Evolutionary conservation across 2,329 filamentous ascomycete genomes (phyloP).

Genomic region (Fusarium pilosicola): DNA sequence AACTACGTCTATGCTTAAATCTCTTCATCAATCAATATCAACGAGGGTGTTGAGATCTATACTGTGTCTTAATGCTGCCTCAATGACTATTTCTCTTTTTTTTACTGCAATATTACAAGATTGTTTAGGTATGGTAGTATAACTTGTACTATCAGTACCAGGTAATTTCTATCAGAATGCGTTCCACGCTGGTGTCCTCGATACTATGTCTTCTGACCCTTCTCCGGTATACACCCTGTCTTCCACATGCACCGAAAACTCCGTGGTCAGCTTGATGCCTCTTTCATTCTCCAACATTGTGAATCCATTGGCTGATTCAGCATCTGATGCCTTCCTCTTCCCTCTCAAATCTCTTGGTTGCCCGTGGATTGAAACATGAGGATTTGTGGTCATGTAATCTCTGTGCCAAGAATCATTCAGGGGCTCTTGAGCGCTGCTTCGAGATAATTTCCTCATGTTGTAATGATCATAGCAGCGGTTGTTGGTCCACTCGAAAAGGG

Average conservation of each 20-base stretch:
- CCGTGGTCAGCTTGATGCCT: constrained; percentile 34
- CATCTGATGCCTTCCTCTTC: constrained; percentile 12
- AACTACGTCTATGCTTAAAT: not conserved
- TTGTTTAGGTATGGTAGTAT: not conserved
- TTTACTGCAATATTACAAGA: not conserved
- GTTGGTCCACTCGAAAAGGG: constrained; percentile 45
- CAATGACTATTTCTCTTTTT: not conserved
- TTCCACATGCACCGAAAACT: constrained; percentile 36
- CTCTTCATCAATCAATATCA: not conserved
- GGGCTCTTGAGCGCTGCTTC: constrained; percentile 20
- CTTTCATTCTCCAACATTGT: constrained; percentile 27
- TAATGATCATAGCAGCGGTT: constrained; percentile 19
- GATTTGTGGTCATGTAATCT: constrained; percentile 18
- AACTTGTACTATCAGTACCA: not conserved
- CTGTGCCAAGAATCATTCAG: constrained; percentile 24
- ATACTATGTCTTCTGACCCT: constrained; percentile 20
- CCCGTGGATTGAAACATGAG: constrained; percentile 12
- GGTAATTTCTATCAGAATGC: constrained; percentile 14
- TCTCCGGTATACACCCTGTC: constrained; percentile 23
- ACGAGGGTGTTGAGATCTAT: not conserved
- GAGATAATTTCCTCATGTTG: constrained; percentile 34
- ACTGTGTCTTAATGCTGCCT: not conserved
- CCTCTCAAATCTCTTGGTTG: not conserved
- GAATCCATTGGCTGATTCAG: constrained; percentile 24
- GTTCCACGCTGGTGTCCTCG: constrained; percentile 32